These are phyloP conservation scores for Clarireedia monteithiana DNA, from an alignment of 2,329 filamentous ascomycete genomes.

Conservation along the genomic window DNA sequence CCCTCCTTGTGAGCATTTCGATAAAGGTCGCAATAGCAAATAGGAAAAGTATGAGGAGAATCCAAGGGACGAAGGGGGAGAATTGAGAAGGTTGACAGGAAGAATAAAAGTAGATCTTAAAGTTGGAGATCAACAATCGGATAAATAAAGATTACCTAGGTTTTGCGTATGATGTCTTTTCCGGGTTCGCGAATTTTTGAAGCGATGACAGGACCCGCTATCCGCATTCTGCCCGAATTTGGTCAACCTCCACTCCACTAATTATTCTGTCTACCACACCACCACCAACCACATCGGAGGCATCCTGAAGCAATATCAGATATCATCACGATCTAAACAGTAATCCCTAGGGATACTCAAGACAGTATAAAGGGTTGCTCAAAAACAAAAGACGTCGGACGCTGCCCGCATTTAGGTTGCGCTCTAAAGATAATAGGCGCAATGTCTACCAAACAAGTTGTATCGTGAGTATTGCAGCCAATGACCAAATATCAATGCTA, in stretches of 20 bases:
- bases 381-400: background rate
- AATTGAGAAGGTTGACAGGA: background rate
- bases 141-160: slow-evolving; percentile 1
- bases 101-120: background rate
- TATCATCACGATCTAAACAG: too few species aligned
- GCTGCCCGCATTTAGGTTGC: background rate
- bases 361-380: background rate
- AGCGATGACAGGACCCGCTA: background rate
- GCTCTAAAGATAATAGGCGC: background rate
- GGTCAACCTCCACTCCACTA: slow-evolving; percentile 8
- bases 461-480: slow-evolving; percentile 23
- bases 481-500: background rate
- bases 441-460: slow-evolving; percentile 31
- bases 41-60: slow-evolving; percentile 14
- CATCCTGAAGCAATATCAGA: background rate
- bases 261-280: background rate
- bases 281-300: background rate
- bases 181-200: slow-evolving; percentile 8
- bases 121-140: background rate
- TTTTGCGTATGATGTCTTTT: slow-evolving; percentile 6
- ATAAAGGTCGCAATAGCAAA: slow-evolving; percentile 5
- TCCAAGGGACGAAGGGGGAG: slow-evolving; percentile 11
- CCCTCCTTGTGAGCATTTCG: slow-evolving; percentile 28
- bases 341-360: too few species aligned
- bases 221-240: slow-evolving; percentile 3